phyloP scores from a whole-genome alignment of 2,329 filamentous ascomycete genomes.

The Cytospora piceicola region DNA sequence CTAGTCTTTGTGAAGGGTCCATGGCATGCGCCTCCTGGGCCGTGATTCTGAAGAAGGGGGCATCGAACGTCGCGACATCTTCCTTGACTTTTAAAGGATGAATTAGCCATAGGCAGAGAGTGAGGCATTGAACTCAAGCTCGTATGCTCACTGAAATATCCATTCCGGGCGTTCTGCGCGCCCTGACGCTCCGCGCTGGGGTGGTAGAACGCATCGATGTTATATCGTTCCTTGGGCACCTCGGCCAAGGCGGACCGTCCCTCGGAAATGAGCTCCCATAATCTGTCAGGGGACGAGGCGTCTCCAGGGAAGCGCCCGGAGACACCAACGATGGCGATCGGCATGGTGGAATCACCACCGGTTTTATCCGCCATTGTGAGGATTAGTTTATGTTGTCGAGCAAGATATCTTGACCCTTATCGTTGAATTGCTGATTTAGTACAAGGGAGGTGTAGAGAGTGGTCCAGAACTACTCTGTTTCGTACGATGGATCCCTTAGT shows the following conservation, averaged over 20 bases:
- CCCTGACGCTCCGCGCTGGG: conserved; percentile 15
- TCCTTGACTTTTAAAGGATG: conserved; percentile 7
- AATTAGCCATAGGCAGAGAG: background rate
- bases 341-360: conserved; percentile 6
- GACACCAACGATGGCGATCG: conserved; percentile 13
- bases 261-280: conserved; percentile 16
- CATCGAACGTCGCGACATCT: conserved; percentile 16
- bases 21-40: conserved; percentile 12
- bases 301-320: conserved; percentile 14
- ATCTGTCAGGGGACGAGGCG: conserved; percentile 9
- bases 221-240: conserved; percentile 27
- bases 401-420: background rate
- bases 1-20: conserved; percentile 8
- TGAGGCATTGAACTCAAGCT: background rate
- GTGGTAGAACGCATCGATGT: conserved; percentile 26
- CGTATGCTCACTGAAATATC: conserved; percentile 8
- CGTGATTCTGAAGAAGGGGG: conserved; percentile 3
- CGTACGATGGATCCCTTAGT: background rate
- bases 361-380: conserved; percentile 2
- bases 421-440: no score
- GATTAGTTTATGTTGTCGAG: background rate
- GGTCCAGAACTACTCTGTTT: no score
- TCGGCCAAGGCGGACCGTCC: conserved; percentile 9
- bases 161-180: conserved; percentile 10
- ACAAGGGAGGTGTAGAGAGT: no score